These are phyloP conservation scores for Arthroderma uncinatum DNA, from an alignment of 2,329 filamentous ascomycete genomes.

Conservation along the genomic window DNA sequence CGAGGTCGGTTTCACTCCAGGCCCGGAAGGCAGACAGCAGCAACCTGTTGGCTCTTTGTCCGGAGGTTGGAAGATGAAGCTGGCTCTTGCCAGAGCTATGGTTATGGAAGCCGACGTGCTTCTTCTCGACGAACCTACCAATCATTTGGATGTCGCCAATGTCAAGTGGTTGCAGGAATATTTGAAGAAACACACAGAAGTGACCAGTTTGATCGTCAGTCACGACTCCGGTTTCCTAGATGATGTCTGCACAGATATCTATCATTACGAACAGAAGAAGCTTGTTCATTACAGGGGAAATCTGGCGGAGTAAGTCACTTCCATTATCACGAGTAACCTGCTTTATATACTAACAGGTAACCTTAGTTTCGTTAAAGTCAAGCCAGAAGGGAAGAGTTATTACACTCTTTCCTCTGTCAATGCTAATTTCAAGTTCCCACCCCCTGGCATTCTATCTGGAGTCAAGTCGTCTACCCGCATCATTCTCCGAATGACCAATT, in stretches of 20 bases:
- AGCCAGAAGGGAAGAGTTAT: constrained; percentile 93
- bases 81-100: constrained; percentile 92
- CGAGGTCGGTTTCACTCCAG: constrained; percentile 88
- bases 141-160: constrained; percentile 93
- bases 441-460: constrained; percentile 83
- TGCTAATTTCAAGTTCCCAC: constrained; percentile 95
- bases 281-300: constrained; percentile 48
- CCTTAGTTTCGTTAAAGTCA: constrained; percentile 63
- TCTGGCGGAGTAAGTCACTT: constrained; percentile 31
- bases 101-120: constrained; percentile 93
- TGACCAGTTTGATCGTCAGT: constrained; percentile 93
- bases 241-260: constrained; percentile 95
- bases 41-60: constrained; percentile 89
- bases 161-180: constrained; percentile 95
- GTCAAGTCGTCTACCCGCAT: constrained; percentile 91
- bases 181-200: constrained; percentile 87
- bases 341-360: constrained; percentile 12
- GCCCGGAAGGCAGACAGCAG: constrained; percentile 76
- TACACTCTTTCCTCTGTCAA: constrained; percentile 84
- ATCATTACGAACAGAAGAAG: constrained; percentile 98
- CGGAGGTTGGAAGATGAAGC: constrained; percentile 99
- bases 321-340: neutral
- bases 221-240: constrained; percentile 98
- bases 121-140: constrained; percentile 94
- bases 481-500: constrained; percentile 89